Evolutionary conservation across 2,329 filamentous ascomycete species (phyloP).

Genomic region (Pyricularia pennisetigena): DNA sequence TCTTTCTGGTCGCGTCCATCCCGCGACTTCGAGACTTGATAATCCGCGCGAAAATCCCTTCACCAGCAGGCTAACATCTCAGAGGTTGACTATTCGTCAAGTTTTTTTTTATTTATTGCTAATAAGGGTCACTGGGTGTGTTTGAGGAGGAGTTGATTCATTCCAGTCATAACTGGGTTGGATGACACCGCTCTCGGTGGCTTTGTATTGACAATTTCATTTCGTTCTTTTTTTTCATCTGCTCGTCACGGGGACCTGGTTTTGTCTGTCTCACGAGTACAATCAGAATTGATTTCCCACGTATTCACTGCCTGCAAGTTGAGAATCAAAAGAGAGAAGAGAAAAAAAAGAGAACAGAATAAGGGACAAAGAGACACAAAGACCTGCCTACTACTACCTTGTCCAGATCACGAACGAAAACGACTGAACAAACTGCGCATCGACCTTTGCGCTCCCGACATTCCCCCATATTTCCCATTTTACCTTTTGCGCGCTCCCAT

Average conservation of each 20-base stretch:
- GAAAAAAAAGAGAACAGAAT: constrained; percentile 10
- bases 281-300: constrained; percentile 42
- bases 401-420: constrained; percentile 6
- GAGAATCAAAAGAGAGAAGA: constrained; percentile 22
- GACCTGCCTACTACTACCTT: constrained; percentile 5
- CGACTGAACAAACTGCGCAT: neutral
- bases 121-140: constrained; percentile 14
- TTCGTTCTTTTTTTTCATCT: constrained; percentile 16
- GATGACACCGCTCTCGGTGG: constrained; percentile 13
- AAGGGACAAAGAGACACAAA: constrained; percentile 13
- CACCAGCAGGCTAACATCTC: neutral
- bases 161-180: constrained; percentile 14
- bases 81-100: neutral
- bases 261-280: constrained; percentile 25
- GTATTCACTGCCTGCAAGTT: constrained; percentile 19
- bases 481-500: neutral
- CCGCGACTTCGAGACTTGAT: neutral
- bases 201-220: constrained; percentile 20
- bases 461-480: neutral
- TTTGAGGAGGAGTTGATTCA: constrained; percentile 15
- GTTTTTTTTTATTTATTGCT: constrained; percentile 10
- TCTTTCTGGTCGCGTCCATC: neutral
- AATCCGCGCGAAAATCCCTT: neutral
- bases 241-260: constrained; percentile 19
- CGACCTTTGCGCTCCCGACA: neutral